Evolutionary conservation across 331 rosid genomes (phyloP).

Genomic region (Cydonia oblonga): DNA sequence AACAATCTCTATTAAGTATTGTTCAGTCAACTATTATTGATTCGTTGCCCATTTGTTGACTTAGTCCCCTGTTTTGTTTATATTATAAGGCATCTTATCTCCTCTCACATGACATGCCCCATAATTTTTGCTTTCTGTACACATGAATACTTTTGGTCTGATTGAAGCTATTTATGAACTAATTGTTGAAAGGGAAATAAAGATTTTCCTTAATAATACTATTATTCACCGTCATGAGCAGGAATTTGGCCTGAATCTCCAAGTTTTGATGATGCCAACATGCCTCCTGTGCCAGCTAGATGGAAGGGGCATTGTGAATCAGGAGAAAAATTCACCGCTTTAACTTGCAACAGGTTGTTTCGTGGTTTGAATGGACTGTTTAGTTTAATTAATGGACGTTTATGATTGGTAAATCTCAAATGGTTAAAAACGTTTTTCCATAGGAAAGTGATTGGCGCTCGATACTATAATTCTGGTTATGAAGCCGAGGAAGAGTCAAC

Average conservation of each 20-base stretch:
- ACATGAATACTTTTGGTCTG: neutral
- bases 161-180: neutral
- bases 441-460: conserved; percentile 81
- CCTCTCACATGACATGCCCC: neutral
- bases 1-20: neutral
- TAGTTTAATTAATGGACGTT: conserved; percentile 8
- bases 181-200: neutral
- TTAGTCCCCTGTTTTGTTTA: neutral
- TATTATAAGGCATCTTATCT: neutral
- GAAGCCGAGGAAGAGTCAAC: conserved; percentile 56
- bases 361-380: conserved; percentile 7
- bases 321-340: conserved; percentile 73
- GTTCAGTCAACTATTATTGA: neutral
- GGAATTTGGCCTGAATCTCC: conserved; percentile 96
- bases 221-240: conserved; percentile 20
- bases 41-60: neutral
- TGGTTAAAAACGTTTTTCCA: conserved; percentile 22
- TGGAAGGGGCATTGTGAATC: conserved; percentile 66
- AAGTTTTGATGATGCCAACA: conserved; percentile 53
- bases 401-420: conserved; percentile 7
- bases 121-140: neutral
- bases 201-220: conserved; percentile 7
- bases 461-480: conserved; percentile 64
- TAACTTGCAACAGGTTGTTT: conserved; percentile 69
- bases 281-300: conserved; percentile 58